Conservation (phyloP, 306 rosid genomes). For the Ormosia emarginata region DNA sequence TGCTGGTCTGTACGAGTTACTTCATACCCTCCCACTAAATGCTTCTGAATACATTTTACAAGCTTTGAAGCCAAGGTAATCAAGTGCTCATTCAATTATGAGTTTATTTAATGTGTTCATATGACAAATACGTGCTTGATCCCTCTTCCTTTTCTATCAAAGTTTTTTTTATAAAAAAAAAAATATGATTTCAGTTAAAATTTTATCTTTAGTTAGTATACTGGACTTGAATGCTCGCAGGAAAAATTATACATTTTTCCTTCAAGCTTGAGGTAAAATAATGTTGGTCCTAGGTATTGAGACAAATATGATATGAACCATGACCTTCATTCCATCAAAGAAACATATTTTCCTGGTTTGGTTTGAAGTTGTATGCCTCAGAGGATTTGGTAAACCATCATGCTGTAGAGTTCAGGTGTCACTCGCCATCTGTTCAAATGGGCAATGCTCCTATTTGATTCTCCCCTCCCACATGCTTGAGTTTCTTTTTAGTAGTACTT, state of each 20-base stretch:
- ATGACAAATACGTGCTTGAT: conserved; percentile 4
- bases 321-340: not conserved
- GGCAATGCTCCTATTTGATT: not conserved
- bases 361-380: not conserved
- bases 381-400: not conserved
- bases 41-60: conserved; percentile 64
- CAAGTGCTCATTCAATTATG: conserved; percentile 1
- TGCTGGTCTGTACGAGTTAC: conserved; percentile 38
- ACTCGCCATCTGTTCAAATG: not conserved
- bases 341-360: not conserved
- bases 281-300: not conserved
- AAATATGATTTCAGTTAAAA: not conserved
- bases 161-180: too few relatives aligned
- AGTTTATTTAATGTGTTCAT: not conserved
- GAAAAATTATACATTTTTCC: not conserved
- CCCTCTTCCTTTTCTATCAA: not conserved
- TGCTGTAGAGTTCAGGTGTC: not conserved
- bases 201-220: not conserved
- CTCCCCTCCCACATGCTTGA: not conserved
- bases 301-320: not conserved
- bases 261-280: not conserved
- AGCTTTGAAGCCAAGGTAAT: conserved; percentile 73
- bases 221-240: not conserved
- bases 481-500: not conserved
- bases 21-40: conserved; percentile 56